A percentile compares a stretch with the other conserved stretches of the same genome.
Evolutionary conservation across 2,329 filamentous ascomycete genomes (phyloP).

Genomic region (Aspergillus clavatus): DNA sequence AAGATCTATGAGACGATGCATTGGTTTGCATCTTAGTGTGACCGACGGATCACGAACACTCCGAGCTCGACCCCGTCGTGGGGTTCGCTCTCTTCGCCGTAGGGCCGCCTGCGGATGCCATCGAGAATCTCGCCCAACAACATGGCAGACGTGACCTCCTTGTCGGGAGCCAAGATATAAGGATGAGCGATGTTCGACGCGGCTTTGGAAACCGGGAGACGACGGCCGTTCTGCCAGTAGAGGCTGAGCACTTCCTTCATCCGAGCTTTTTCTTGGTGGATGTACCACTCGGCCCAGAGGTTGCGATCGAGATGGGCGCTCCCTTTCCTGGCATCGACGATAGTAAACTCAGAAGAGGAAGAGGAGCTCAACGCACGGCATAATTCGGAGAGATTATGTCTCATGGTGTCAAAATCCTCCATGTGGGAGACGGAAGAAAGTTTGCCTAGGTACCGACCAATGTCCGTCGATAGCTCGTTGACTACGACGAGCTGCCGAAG

Average conservation of each 20-base stretch:
- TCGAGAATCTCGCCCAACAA: slow-evolving; percentile 57
- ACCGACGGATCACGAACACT: slow-evolving; percentile 47
- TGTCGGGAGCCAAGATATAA: slow-evolving; percentile 28
- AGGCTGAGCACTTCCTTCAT: slow-evolving; percentile 48
- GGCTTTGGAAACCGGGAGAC: slow-evolving; percentile 27
- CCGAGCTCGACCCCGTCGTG: slow-evolving; percentile 44
- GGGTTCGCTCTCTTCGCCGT: slow-evolving; percentile 42
- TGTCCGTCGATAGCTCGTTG: slow-evolving; percentile 54
- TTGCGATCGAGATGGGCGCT: slow-evolving; percentile 48
- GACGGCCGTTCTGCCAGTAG: slow-evolving; percentile 40
- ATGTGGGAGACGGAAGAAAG: slow-evolving; percentile 52
- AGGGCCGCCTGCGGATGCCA: slow-evolving; percentile 51
- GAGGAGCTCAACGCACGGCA: slow-evolving; percentile 38
- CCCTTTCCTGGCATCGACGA: slow-evolving; percentile 50
- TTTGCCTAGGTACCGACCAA: slow-evolving; percentile 51
- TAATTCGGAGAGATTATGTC: slow-evolving; percentile 36
- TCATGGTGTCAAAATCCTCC: slow-evolving; percentile 51
- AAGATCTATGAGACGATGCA: background rate
- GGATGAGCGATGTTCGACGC: slow-evolving; percentile 21
- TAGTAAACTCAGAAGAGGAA: slow-evolving; percentile 36
- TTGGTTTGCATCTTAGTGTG: slow-evolving; percentile 20
- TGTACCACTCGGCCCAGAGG: slow-evolving; percentile 61
- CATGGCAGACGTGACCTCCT: slow-evolving; percentile 50
- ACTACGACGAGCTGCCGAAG: slow-evolving; percentile 56
- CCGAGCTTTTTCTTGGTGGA: slow-evolving; percentile 58